Evolutionary conservation across 495 filamentous ascomycete genomes (phyloP).

Genomic region (Penicillium diatomitis): DNA sequence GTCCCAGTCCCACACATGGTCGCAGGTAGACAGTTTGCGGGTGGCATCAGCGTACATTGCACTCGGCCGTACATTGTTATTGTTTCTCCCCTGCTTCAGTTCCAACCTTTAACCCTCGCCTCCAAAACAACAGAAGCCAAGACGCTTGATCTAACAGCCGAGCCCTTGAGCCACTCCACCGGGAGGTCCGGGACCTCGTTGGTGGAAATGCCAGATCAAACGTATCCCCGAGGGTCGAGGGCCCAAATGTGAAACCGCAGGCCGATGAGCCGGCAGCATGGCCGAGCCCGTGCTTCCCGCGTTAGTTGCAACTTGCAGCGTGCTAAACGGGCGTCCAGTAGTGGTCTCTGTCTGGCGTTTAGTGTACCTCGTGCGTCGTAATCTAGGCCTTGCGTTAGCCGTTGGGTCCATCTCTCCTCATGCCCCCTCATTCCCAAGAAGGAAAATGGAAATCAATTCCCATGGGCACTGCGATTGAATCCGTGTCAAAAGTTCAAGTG

Average conservation of each 20-base stretch:
- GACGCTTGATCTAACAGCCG: neutral
- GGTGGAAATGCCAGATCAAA: slow-evolving; percentile 3
- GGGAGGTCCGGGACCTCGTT: neutral
- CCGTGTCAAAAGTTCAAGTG: no score
- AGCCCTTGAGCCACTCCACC: neutral
- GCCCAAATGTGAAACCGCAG: slow-evolving; percentile 2
- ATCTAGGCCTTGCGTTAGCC: neutral
- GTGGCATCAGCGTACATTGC: no score
- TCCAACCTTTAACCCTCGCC: no score
- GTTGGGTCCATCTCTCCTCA: no score
- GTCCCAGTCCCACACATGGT: no score
- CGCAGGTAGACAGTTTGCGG: no score
- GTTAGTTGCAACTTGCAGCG: slow-evolving; percentile 13
- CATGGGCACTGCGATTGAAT: no score
- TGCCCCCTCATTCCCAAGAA: no score
- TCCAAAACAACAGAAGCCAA: neutral
- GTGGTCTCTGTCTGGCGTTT: neutral
- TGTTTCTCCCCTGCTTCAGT: no score
- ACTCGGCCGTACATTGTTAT: no score
- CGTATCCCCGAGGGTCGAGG: slow-evolving; percentile 1
- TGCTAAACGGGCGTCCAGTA: slow-evolving; percentile 1
- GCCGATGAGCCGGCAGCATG: slow-evolving; percentile 17
- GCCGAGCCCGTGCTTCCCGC: slow-evolving; percentile 28
- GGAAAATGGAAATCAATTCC: no score
- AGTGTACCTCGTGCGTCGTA: neutral